phyloP scores from a whole-genome alignment of 192 early-diverging fungal species.

The Piromyces sp. region DNA sequence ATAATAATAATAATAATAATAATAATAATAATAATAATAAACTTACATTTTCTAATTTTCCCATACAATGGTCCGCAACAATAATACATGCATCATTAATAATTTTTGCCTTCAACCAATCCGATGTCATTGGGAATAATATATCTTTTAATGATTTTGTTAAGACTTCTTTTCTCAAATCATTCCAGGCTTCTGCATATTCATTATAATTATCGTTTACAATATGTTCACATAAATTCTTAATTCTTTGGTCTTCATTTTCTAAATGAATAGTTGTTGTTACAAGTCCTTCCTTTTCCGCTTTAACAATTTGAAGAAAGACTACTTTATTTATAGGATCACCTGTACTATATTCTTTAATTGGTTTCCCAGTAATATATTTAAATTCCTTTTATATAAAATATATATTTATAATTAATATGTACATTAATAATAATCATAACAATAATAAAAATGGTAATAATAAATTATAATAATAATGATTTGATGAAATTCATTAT shows the following conservation, averaged over 20 bases:
- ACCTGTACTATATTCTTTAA: slow-evolving; percentile 19
- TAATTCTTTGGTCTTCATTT: slow-evolving; percentile 26
- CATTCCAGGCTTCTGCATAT: slow-evolving; percentile 57
- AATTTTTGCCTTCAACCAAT: slow-evolving; percentile 57
- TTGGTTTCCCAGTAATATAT: slow-evolving; percentile 60
- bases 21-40: no score
- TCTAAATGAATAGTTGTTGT: slow-evolving; percentile 34
- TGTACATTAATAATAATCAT: no score
- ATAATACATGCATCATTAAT: slow-evolving; percentile 49
- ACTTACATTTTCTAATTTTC: slow-evolving; percentile 32
- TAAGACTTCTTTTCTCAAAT: slow-evolving; percentile 44
- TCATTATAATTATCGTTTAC: slow-evolving; percentile 40
- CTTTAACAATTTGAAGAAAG: slow-evolving; percentile 56
- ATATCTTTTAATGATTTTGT: slow-evolving; percentile 39
- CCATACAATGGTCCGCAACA: slow-evolving; percentile 45
- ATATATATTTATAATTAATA: no score
- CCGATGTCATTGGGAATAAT: slow-evolving; percentile 51
- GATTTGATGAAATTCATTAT: no score
- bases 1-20: no score
- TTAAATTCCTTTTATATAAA: slow-evolving; percentile 61
- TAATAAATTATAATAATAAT: neutral
- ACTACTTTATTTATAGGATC: slow-evolving; percentile 4
- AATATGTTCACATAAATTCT: slow-evolving; percentile 27
- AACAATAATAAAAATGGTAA: slow-evolving; percentile 1
- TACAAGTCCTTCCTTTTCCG: slow-evolving; percentile 53